phyloP scores from a whole-genome alignment of 768 basidiomycete genomes.

The Psilocybe cyanescens region DNA sequence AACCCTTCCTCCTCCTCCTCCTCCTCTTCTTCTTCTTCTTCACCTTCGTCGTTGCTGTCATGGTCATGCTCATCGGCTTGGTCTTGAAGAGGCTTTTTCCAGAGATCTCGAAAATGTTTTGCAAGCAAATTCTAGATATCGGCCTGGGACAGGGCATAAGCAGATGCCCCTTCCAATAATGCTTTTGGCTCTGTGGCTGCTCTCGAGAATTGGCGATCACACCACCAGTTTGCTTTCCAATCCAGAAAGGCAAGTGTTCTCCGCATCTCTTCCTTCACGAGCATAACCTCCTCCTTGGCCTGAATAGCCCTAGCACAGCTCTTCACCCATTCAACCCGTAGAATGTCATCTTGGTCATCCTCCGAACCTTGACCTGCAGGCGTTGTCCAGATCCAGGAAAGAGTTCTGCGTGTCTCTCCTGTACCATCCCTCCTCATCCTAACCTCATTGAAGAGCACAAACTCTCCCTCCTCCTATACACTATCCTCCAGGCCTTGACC shows the following conservation, averaged over 20 bases:
- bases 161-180: not conserved
- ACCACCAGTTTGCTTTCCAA: constrained; percentile 6
- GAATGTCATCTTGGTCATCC: not conserved
- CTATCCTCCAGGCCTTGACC: not conserved
- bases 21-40: no score
- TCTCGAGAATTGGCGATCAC: not conserved
- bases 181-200: not conserved
- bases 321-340: constrained; percentile 3
- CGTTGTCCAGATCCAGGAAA: constrained; percentile 25
- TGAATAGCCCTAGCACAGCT: not conserved
- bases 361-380: not conserved
- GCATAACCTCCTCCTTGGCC: not conserved
- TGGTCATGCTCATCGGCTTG: no score
- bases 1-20: no score
- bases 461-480: not conserved
- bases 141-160: not conserved
- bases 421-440: constrained; percentile 12
- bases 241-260: not conserved
- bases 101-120: not conserved
- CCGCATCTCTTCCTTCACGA: constrained; percentile 4
- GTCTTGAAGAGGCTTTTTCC: no score
- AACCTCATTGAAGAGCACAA: not conserved
- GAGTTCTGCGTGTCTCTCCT: constrained; percentile 17
- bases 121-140: not conserved
- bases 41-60: no score